Evolutionary conservation across 495 filamentous ascomycete species (phyloP), one percentile per base, ranked within the genome.

Genomic region (Opeltia flavorubescens): DNA sequence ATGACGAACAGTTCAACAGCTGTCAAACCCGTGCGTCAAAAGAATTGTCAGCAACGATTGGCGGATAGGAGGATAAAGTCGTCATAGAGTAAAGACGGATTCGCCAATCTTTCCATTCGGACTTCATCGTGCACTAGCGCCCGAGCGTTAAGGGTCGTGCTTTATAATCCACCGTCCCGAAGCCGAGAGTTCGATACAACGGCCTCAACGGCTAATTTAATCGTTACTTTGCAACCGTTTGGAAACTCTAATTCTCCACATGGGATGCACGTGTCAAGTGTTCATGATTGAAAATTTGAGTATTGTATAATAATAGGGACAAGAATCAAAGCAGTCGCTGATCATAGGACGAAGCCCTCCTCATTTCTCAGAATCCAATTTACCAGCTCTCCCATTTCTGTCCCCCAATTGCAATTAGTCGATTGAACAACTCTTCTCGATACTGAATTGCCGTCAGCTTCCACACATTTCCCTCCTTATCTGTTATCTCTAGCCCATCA

Each of bases 381-480:
- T 41, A 94, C 73, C 77, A 84, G 53, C 75, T 75, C 68, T 88
- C 83, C 87, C 86, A 94, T 66, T 85, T 85, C 73, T 95, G 86
- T 36, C 74, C 76, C 25, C 84, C 85, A 55, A 94, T 83, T 2
- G 85, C 80, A 44, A 91, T 62, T 49, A 94, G 54, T 18, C 88
- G 75, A 65, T 94, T 93, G 56, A 94, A 93, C 45, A 95, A 56
- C 66, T 91, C 81, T 59, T 94, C 83, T 41, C 88, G 59, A 60
- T 82, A 58, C 51, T 71, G 72, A 61, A 89, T 71, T 3, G 86
- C 86, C 15, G 82, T 94, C 1, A 95, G 46, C 46, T 72, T 72
- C 46, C 66, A 78, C 43, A 52, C 62, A 28, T 77, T 63, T 0
- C 76, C 77, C 4, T 60, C 56, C 44, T 64, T 68, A 36, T 78